Percentiles rank a stretch among this genome's conserved stretches.
Evolutionary conservation across 1,139 yeast species (phyloP).

Genomic region (Lodderomyces oxycetoniae): DNA sequence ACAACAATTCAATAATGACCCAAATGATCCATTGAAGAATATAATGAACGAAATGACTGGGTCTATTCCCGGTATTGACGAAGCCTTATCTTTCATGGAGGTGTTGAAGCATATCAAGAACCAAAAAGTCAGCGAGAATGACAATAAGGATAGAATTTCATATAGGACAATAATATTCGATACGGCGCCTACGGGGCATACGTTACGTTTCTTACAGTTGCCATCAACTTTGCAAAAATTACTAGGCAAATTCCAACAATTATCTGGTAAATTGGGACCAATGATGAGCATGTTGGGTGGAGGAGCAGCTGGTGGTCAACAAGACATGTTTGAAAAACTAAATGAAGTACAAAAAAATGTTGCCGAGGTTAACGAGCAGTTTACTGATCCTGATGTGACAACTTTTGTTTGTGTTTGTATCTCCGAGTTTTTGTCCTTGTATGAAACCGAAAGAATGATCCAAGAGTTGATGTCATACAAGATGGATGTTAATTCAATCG

Average conservation of each 20-base stretch:
- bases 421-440: conserved; percentile 88
- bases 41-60: conserved; percentile 92
- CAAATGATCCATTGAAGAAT: conserved; percentile 56
- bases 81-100: conserved; percentile 95
- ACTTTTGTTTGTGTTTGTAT: conserved; percentile 97
- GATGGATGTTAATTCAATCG: conserved; percentile 94
- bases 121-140: conserved; percentile 41
- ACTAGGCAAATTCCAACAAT: conserved; percentile 78
- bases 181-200: conserved; percentile 98
- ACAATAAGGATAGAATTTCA: conserved; percentile 23
- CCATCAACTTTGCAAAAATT: conserved; percentile 89
- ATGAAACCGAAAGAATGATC: conserved; percentile 95
- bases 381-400: conserved; percentile 92
- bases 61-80: conserved; percentile 96
- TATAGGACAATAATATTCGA: conserved; percentile 92
- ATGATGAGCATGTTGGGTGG: conserved; percentile 76
- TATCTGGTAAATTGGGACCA: conserved; percentile 86
- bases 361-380: conserved; percentile 85
- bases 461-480: conserved; percentile 92
- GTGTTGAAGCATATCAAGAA: conserved; percentile 92
- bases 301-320: conserved; percentile 66
- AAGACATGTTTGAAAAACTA: conserved; percentile 77
- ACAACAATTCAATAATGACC: conserved; percentile 50
- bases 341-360: conserved; percentile 81
- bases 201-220: conserved; percentile 86